Percentiles rank a stretch among this genome's conserved stretches.
phyloP scores from a whole-genome alignment of 768 basidiomycete species.

The Austroboletus festivus region DNA sequence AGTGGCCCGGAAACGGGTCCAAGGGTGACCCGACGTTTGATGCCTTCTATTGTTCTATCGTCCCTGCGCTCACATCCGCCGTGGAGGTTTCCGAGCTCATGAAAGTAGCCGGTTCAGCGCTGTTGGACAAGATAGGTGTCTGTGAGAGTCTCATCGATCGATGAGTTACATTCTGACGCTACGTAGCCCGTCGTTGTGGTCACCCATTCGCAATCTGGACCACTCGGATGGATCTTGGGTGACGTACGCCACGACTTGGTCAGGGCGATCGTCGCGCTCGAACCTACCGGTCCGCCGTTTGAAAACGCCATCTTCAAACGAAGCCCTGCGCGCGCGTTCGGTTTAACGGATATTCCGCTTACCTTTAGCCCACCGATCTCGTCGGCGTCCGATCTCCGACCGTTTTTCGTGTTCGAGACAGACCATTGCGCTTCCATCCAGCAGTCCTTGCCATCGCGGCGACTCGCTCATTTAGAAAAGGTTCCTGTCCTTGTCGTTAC shows the following conservation, averaged over 20 bases:
- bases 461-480: slow-evolving; percentile 39
- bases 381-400: slow-evolving; percentile 37
- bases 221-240: slow-evolving; percentile 47
- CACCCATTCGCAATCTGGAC: slow-evolving; percentile 51
- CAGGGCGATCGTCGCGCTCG: slow-evolving; percentile 47
- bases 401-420: slow-evolving; percentile 23
- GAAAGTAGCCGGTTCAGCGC: slow-evolving; percentile 38
- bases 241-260: slow-evolving; percentile 44
- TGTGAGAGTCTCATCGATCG: slow-evolving; percentile 13
- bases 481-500: slow-evolving; percentile 49
- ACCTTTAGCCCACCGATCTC: slow-evolving; percentile 41
- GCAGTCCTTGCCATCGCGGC: slow-evolving; percentile 42
- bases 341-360: slow-evolving; percentile 47
- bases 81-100: slow-evolving; percentile 38
- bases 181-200: slow-evolving; percentile 44
- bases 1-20: slow-evolving; percentile 53
- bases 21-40: slow-evolving; percentile 45
- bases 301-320: slow-evolving; percentile 36
- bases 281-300: slow-evolving; percentile 52
- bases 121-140: slow-evolving; percentile 49
- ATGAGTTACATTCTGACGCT: neutral
- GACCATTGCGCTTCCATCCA: slow-evolving; percentile 39
- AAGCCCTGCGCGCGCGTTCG: slow-evolving; percentile 40
- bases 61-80: slow-evolving; percentile 38
- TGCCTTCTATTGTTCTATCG: slow-evolving; percentile 41